Evolutionary conservation across 2,329 filamentous ascomycete species (phyloP), one percentile per base, ranked within the genome.

Genomic region (Epichloe hybrida): DNA sequence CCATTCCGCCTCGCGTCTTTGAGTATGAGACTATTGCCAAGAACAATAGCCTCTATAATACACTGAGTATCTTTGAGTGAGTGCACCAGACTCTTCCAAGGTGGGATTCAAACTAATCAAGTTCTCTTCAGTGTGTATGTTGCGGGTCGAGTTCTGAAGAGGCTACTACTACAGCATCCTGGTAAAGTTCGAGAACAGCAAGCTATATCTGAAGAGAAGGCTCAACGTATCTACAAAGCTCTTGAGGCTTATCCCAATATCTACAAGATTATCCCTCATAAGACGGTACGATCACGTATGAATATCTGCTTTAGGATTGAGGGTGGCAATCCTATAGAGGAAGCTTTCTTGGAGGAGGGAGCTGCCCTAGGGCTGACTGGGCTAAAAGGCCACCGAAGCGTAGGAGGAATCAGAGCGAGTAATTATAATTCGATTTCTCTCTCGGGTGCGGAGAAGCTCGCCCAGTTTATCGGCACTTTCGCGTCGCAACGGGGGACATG

Each of bases 41-140:
- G 74, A 94, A 94, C 71, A 93, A 95, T 72, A 93, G 86, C 59
- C 76, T 97, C 34, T 97, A 97, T 73, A 97, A 97, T 69, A 97
- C 91, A 0, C 72, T 97, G 11, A 90, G 88, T 61, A 95, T 97
- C 61, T 95, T 97, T 61, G 90, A 80, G 79, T 81, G 66, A 62
- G 76, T 69, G 3, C 1, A 23, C 4, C 21, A 23, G 21, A 36
- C 2, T n/a, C 27, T 21, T 12, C 5, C 20, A 7, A 12, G 23
- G n/a, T 4, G 15, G 1, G 11, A 13, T 17, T 6, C 6, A 12
- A 43, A 27, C 3, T 21, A 17, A 12, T n/a, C n/a, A 23, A 20
- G 4, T 12, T 11, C 3, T 31, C 15, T n/a, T 7, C 49, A 80
- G 91, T 65, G 86, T 96, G 38, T 97, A 84, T 72, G 80, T 96